phyloP scores from a whole-genome alignment of 768 basidiomycete genomes.

The Lentinula raphanica region DNA sequence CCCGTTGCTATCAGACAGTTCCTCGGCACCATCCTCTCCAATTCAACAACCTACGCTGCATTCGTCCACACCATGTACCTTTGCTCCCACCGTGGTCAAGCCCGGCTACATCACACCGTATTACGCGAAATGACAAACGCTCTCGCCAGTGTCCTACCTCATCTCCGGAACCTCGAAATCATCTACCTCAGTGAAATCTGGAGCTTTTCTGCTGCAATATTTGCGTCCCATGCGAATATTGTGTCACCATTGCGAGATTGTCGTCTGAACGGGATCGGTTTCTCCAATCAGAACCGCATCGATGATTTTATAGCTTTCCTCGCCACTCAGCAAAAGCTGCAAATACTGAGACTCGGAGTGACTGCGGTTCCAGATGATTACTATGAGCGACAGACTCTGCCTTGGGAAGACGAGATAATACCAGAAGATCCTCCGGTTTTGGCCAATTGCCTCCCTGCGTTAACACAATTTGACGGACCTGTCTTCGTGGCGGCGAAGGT shows the following conservation, averaged over 20 bases:
- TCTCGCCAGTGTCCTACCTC: not conserved
- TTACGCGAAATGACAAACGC: not conserved
- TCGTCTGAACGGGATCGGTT: not conserved
- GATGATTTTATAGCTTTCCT: not conserved
- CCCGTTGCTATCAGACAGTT: not conserved
- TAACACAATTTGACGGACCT: not conserved
- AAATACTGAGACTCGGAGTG: not conserved
- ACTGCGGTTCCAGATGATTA: not conserved
- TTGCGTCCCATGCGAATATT: not conserved
- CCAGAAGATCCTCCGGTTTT: not conserved
- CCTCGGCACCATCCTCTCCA: not conserved
- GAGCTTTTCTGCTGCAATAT: slow-evolving; percentile 3
- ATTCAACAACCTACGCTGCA: not conserved
- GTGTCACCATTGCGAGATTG: not conserved
- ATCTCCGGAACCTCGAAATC: not conserved
- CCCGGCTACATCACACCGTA: not conserved
- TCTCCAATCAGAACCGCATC: not conserved
- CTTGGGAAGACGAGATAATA: not conserved
- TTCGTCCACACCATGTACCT: not conserved
- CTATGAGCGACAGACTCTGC: not conserved
- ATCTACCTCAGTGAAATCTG: not conserved
- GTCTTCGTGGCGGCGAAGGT: not conserved
- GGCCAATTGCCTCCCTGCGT: not conserved
- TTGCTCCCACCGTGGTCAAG: not conserved
- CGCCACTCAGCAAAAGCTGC: not conserved